Percentiles rank a stretch among this genome's conserved stretches.
Conservation (phyloP, 495 filamentous ascomycete genomes). For the Pseudoneurospora amorphoporcata region DNA sequence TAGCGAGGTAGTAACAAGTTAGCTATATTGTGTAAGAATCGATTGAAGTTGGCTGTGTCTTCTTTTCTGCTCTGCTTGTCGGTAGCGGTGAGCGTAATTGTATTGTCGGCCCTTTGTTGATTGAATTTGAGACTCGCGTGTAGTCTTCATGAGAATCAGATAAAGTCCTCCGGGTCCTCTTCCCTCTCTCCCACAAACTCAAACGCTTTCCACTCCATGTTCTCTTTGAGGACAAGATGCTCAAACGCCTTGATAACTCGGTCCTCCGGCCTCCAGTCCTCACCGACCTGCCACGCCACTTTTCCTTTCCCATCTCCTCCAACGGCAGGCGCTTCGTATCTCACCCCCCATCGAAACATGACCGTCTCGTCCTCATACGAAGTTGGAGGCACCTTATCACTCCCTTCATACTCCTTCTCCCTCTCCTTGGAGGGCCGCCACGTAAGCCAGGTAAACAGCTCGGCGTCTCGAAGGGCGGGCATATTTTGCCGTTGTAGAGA, state of each 20-base stretch:
- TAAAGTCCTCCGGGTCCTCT: background rate
- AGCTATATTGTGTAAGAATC: background rate
- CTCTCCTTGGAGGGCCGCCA: conserved; percentile 15
- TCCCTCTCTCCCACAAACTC: background rate
- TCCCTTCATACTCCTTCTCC: conserved; percentile 3
- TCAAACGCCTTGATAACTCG: conserved; percentile 6
- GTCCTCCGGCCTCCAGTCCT: conserved; percentile 5
- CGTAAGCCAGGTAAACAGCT: conserved; percentile 15
- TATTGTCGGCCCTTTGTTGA: background rate
- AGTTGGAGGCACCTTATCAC: background rate
- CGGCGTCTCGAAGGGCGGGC: conserved; percentile 12
- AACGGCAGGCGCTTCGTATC: conserved; percentile 2
- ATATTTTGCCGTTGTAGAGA: conserved; percentile 5
- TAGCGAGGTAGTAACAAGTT: too few species aligned
- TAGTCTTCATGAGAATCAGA: background rate
- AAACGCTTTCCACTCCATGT: conserved; percentile 1
- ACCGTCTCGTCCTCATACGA: background rate
- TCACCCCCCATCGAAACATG: conserved; percentile 9
- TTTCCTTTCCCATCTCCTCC: conserved; percentile 5
- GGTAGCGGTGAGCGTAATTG: background rate
- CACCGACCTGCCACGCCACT: conserved; percentile 11
- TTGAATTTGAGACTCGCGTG: background rate
- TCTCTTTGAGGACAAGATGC: conserved; percentile 3
- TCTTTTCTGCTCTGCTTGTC: background rate
- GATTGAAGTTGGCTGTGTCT: background rate